Evolutionary conservation across 768 basidiomycete species (phyloP).

Genomic region (Tephrocybe sp.): DNA sequence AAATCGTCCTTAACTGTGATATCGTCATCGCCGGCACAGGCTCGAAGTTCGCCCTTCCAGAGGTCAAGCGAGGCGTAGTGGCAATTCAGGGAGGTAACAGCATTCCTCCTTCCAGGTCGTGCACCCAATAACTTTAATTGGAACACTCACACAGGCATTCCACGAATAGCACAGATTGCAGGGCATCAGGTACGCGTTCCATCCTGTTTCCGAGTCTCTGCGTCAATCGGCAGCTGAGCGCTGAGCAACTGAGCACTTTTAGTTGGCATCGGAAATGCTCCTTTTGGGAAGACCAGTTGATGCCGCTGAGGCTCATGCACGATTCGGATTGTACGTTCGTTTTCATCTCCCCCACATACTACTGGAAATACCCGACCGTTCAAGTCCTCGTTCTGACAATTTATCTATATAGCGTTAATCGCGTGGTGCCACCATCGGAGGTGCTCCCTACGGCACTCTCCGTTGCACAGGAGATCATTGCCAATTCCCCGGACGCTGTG

Average conservation of each 20-base stretch:
- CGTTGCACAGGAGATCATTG: slow-evolving; percentile 56
- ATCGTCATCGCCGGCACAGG: slow-evolving; percentile 67
- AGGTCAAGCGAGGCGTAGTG: slow-evolving; percentile 76
- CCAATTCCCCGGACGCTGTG: slow-evolving; percentile 79
- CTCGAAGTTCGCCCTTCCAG: slow-evolving; percentile 72
- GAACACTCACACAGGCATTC: slow-evolving; percentile 50
- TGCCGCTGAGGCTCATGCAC: slow-evolving; percentile 64
- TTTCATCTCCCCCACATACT: neutral
- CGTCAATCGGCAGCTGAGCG: slow-evolving; percentile 5
- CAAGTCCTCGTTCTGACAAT: neutral
- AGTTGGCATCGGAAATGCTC: slow-evolving; percentile 78
- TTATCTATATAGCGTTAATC: slow-evolving; percentile 57
- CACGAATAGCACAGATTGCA: slow-evolving; percentile 59
- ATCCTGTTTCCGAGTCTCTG: slow-evolving; percentile 1
- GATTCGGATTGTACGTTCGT: slow-evolving; percentile 70
- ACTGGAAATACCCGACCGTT: neutral
- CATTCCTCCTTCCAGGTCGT: neutral
- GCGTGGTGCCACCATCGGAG: slow-evolving; percentile 54
- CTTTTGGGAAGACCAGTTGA: slow-evolving; percentile 68
- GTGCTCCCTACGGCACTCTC: slow-evolving; percentile 63
- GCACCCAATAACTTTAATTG: neutral
- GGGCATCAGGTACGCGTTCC: slow-evolving; percentile 68
- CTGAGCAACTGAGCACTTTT: too few relatives aligned
- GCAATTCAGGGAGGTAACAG: slow-evolving; percentile 67
- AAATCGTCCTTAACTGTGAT: slow-evolving; percentile 76